These are phyloP conservation scores for Sutorius eximius DNA, from an alignment of 1,284 basidiomycete species.

Conservation along the genomic window DNA sequence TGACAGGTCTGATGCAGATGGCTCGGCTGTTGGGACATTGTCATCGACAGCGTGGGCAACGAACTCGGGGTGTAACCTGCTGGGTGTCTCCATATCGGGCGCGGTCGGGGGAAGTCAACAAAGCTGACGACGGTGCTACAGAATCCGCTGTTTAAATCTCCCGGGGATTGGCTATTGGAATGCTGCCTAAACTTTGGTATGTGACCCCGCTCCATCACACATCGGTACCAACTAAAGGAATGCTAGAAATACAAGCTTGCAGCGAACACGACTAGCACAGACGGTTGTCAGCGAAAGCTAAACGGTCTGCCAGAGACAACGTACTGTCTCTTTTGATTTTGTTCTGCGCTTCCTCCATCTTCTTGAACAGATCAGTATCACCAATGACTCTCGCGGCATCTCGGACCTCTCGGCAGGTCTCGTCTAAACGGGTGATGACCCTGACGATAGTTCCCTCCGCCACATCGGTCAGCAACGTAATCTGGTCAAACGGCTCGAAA, in stretches of 20 bases:
- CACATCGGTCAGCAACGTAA: constrained; percentile 91
- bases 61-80: not conserved
- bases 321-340: constrained; percentile 93
- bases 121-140: constrained; percentile 1
- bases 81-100: constrained; percentile 16
- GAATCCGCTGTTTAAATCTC: constrained; percentile 12
- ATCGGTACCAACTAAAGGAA: constrained; percentile 1
- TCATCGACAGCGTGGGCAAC: not conserved
- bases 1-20: not conserved
- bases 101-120: not conserved
- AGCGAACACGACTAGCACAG: constrained; percentile 71
- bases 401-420: constrained; percentile 95
- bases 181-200: constrained; percentile 5
- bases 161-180: constrained; percentile 21
- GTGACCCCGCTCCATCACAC: not conserved
- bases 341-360: constrained; percentile 95
- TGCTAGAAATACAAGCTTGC: constrained; percentile 82
- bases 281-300: constrained; percentile 6
- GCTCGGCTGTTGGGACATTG: not conserved
- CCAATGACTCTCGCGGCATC: constrained; percentile 98
- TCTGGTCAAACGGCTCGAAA: constrained; percentile 88
- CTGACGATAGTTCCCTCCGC: constrained; percentile 97
- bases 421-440: constrained; percentile 93
- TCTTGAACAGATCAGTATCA: constrained; percentile 92
- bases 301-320: constrained; percentile 33